Conservation (phyloP, 2,329 filamentous ascomycete species). For the Corinectria fuckeliana region DNA sequence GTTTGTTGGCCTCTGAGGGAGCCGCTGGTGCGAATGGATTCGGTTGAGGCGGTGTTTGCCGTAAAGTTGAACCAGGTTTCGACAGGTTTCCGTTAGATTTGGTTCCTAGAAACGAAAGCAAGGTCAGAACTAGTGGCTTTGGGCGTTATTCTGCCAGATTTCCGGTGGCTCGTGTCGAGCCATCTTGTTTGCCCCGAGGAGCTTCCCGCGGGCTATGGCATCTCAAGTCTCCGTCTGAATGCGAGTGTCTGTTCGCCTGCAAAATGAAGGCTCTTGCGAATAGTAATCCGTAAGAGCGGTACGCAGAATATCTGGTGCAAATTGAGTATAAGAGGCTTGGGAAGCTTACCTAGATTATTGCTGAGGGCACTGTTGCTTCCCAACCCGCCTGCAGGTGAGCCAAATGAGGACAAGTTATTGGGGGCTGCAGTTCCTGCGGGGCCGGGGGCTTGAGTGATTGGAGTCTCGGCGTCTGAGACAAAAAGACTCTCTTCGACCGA, state of each 20-base stretch:
- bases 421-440: conserved; percentile 15
- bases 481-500: conserved; percentile 40
- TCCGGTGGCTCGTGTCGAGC: conserved; percentile 39
- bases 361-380: conserved; percentile 18
- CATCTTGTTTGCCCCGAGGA: conserved; percentile 25
- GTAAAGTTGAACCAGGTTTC: conserved; percentile 22
- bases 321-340: conserved; percentile 24
- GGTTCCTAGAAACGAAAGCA: conserved; percentile 38
- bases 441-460: conserved; percentile 8
- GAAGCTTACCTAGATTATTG: conserved; percentile 35
- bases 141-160: conserved; percentile 36
- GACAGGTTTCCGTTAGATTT: conserved; percentile 30
- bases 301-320: conserved; percentile 35
- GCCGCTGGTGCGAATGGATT: conserved; percentile 34
- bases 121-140: conserved; percentile 40
- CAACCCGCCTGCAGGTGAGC: conserved; percentile 6
- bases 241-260: conserved; percentile 32
- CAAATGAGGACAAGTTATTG: conserved; percentile 24
- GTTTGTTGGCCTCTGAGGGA: conserved; percentile 3
- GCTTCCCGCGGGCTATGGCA: conserved; percentile 28
- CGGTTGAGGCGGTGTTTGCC: conserved; percentile 24
- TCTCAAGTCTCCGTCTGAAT: conserved; percentile 38
- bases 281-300: conserved; percentile 19
- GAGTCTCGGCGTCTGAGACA: conserved; percentile 26
- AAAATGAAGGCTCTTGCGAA: conserved; percentile 19